Evolutionary conservation across 805 yeast genomes (phyloP).

Genomic region (Yarrowia yakushimensis): DNA sequence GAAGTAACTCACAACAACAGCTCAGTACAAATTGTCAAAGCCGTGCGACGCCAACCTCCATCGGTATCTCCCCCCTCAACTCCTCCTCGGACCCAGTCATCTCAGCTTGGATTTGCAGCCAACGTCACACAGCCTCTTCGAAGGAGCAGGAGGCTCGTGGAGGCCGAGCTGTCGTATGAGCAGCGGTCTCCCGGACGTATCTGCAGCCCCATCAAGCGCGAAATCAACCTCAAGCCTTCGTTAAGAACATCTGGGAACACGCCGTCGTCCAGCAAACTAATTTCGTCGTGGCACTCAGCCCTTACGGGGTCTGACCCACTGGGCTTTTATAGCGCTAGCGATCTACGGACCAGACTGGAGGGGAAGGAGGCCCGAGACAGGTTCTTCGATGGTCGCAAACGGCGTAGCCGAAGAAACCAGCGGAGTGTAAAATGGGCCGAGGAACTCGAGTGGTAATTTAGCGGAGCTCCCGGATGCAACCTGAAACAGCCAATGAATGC

Average conservation of each 20-base stretch:
- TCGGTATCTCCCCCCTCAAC: background rate
- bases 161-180: background rate
- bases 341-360: background rate
- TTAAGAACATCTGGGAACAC: background rate
- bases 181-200: background rate
- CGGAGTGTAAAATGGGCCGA: background rate
- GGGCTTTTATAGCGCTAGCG: constrained; percentile 1
- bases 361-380: background rate
- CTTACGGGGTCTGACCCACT: background rate
- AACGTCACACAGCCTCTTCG: background rate
- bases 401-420: background rate
- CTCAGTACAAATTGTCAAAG: background rate
- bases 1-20: background rate
- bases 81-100: background rate
- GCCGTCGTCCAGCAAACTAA: background rate
- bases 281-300: background rate
- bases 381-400: background rate
- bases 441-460: background rate
- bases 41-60: background rate
- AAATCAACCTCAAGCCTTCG: background rate
- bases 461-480: background rate
- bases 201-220: background rate
- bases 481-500: background rate
- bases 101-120: background rate
- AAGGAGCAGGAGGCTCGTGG: background rate